Conservation (phyloP, 2,329 filamentous ascomycete genomes). For the Talaromyces sp. region DNA sequence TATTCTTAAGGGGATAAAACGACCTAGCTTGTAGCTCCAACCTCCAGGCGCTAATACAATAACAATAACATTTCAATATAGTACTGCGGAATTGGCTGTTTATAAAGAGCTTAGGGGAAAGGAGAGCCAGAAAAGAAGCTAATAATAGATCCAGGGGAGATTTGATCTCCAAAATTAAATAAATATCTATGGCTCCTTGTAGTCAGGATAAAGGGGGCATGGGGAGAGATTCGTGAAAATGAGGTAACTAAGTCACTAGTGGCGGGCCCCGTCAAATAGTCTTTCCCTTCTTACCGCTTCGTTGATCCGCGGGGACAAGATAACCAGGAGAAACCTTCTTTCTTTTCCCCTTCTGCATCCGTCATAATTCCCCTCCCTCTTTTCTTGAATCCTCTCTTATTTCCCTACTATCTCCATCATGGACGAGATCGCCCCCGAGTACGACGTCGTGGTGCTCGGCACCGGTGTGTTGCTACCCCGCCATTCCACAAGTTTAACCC, state of each 20-base stretch:
- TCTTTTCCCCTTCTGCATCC: conserved; percentile 18
- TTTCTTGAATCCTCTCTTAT: conserved; percentile 9
- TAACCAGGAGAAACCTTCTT: conserved; percentile 25
- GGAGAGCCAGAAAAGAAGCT: not conserved
- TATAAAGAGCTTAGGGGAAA: not conserved
- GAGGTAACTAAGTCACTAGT: conserved; percentile 22
- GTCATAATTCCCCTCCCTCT: conserved; percentile 17
- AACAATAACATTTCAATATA: no score
- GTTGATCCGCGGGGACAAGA: conserved; percentile 30
- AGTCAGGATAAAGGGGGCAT: not conserved
- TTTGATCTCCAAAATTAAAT: not conserved
- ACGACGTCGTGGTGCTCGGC: conserved; percentile 98
- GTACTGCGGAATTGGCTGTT: no score
- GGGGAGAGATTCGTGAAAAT: not conserved
- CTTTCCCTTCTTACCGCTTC: conserved; percentile 30
- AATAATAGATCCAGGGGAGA: conserved; percentile 2
- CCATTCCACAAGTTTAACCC: conserved; percentile 28
- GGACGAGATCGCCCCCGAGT: conserved; percentile 98
- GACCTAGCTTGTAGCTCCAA: not conserved
- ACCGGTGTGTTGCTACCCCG: conserved; percentile 70
- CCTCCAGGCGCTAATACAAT: no score
- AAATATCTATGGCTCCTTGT: not conserved
- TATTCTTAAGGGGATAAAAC: not conserved
- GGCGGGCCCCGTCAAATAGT: conserved; percentile 30
- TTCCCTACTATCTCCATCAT: conserved; percentile 57